Base-by-base conservation (phyloP, 2,329 filamentous ascomycete genomes). In the Exophiala phaeomuriformis region DNA sequence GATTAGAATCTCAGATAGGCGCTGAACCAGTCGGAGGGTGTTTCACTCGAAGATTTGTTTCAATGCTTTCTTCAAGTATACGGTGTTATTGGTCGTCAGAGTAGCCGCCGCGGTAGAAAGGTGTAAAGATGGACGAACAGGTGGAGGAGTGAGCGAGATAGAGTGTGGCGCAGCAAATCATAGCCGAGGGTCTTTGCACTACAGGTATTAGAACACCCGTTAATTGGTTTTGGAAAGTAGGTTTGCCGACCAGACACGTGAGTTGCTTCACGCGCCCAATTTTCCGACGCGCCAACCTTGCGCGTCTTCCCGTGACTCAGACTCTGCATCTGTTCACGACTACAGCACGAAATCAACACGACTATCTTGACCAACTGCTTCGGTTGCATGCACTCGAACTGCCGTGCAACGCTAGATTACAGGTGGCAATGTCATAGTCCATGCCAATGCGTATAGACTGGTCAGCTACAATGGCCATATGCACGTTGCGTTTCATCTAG, bases 401-500 rank as follows among this genome's bases (percentile, higher is more conserved):
- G 27, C 42, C 30, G n/a, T 54, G 42, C 52, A 47, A 33, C 39
- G 35, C 40, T 51, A 55, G 52, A 44, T 30, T 42, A 9, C 50
- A 41, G 3, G 48, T 36, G 41, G 52, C 53, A 49, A 41, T 47
- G 31, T 12, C 33, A 29, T 39, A 7, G 49, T 45, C 32, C 36
- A 44, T 40, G 32, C 46, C 10, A 30, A 12, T 33, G 40, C n/a
- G 9, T 40, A 31, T 29, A 47, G 33, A 55, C 49, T 59, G 54
- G 54, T 33, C 46, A 19, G 47, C 35, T 33, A 46, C 37, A 28
- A 35, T 35, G 49, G 12, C 44, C 36, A 7, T 39, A 45, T 33
- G 37, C 37, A 39, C 42, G 33, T 46, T 44, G 36, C 46, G 59
- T 61, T 61, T 61, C 59, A 61, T 47, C 29, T 56, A 55, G 40